Evolutionary conservation across 129 eudicot species (phyloP), one percentile per base, ranked within the genome.

Genomic region (Calendula officinalis): DNA sequence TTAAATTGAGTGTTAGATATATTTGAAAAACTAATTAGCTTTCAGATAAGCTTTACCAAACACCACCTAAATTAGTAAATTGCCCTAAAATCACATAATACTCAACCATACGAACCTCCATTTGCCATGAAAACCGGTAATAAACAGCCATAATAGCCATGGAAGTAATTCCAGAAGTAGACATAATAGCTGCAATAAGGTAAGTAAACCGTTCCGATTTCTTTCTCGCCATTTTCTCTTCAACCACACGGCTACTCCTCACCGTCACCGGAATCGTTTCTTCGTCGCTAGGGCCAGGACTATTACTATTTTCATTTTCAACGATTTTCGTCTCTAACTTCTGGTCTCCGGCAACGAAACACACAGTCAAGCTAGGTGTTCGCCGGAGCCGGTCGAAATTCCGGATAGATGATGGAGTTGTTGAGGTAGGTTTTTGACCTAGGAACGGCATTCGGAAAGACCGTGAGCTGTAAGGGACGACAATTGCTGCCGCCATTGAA

Each of bases 121-220:
- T 83, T 79, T 94, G 99, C 97, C 97, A 94, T 15, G 86, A 74
- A 53, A 94, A 94, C 1, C 99, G 78, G 12, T 83, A 94, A 55
- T 94, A 94, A 64, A 94, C 99, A 36, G 99, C 91, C 78, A 94
- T 60, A 41, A 94, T 53, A 8, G 99, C 99, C 95, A 94, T 59
- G 15, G 95, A 85, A 56, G 95, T 94, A 37, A 94, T 76, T 22
- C 99, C 99, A 8, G 88, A 76, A 50, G 84, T 94, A 60, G 99
- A 94, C 99, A 94, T 79, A 12, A 94, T 82, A 3, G 99, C 99
- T 5, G 99, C 99, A 5, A 94, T 67, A 14, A 94, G 82, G 60
- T 94, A 94, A 75, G 97, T 86, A 33, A 76, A 83, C 50, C 95
- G 77, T 74, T 94, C 99, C 0, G 95, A 86, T 68, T 72, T 88